Base-by-base conservation (phyloP, 2,329 filamentous ascomycete genomes). In the Aureobasidium sp. region DNA sequence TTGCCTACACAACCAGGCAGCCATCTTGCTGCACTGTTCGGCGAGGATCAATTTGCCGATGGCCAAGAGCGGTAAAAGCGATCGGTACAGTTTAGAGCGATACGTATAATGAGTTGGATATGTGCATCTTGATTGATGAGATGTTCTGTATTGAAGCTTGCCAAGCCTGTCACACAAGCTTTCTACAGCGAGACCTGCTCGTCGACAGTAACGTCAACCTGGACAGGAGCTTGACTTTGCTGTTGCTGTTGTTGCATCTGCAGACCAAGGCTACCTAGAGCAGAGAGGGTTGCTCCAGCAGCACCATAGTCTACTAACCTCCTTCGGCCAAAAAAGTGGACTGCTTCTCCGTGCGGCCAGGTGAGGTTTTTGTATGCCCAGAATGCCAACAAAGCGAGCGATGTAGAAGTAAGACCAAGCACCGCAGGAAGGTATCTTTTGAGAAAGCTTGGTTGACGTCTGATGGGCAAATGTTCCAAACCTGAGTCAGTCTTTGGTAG, bases 251-350 rank as follows among this genome's bases (percentile, higher is more conserved):
- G 49, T 45, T 59, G 53, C 61, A 62, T 58, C 8, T 62, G 61
- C 27, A 53, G 11, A 16, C 61, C 61, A 11, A 64, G 27, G 5
- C 60, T 57, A 7, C 63, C 58, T 3, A 65, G 55, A 15, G 62
- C 70, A n/a, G 70, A 68, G 36, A 74, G 62, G 16, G 71, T 70
- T 54, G 69, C 69, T 13, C 71, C 72, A 11, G 73, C 65, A 62
- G 71, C 69, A 5, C 71, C 72, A 52, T 70, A 72, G 54, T 74
- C 72, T 2, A 68, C 54, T 6, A 73, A 64, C 11, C 69, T 66
- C 59, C 67, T 72, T 9, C 68, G 66, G 21, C 72, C 72, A 55
- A 74, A 74, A 47, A 73, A 63, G 5, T 73, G 72, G 2, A 70
- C 62, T 9, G 65, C 61, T 57, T 72, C 66, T 36, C 71, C 72